phyloP scores from a whole-genome alignment of 108 stramenopile genomes.

The Craspedostauros australis region DNA sequence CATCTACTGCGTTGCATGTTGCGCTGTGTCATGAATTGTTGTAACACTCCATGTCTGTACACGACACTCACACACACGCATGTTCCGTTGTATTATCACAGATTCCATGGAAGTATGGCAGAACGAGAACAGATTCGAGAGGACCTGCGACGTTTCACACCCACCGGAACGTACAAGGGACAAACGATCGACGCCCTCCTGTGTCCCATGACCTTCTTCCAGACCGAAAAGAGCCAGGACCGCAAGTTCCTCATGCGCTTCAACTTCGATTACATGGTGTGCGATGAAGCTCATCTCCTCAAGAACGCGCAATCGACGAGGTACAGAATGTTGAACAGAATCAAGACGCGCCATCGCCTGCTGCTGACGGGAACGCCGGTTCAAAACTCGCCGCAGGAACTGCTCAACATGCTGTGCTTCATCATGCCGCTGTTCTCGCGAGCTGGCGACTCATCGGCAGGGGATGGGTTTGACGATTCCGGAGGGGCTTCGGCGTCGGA shows the following conservation, averaged over 20 bases:
- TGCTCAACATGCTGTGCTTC: slow-evolving; percentile 81
- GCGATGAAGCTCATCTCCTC: slow-evolving; percentile 75
- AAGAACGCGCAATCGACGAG: slow-evolving; percentile 71
- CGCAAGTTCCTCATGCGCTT: slow-evolving; percentile 71
- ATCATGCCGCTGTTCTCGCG: slow-evolving; percentile 78
- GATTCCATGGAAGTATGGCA: slow-evolving; percentile 59
- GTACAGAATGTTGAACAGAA: slow-evolving; percentile 64
- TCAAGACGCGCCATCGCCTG: slow-evolving; percentile 54
- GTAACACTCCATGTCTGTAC: too few species aligned
- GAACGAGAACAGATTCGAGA: slow-evolving; percentile 59
- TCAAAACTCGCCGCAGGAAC: slow-evolving; percentile 77
- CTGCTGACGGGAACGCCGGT: slow-evolving; percentile 73
- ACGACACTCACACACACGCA: slow-evolving; percentile 1
- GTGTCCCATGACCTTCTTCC: slow-evolving; percentile 77
- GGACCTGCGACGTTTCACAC: slow-evolving; percentile 31
- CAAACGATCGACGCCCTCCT: slow-evolving; percentile 61
- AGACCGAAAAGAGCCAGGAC: slow-evolving; percentile 66
- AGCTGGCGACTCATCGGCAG: slow-evolving; percentile 20
- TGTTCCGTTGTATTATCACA: slow-evolving; percentile 1
- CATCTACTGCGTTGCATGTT: not conserved
- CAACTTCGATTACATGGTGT: slow-evolving; percentile 71
- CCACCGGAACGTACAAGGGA: not conserved
- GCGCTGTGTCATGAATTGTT: not conserved
- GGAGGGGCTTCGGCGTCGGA: slow-evolving; percentile 50
- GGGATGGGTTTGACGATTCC: slow-evolving; percentile 40